A percentile compares a stretch with the other conserved stretches of the same genome.
Evolutionary conservation across 306 rosid genomes (phyloP).

Genomic region (Neltuma alba): DNA sequence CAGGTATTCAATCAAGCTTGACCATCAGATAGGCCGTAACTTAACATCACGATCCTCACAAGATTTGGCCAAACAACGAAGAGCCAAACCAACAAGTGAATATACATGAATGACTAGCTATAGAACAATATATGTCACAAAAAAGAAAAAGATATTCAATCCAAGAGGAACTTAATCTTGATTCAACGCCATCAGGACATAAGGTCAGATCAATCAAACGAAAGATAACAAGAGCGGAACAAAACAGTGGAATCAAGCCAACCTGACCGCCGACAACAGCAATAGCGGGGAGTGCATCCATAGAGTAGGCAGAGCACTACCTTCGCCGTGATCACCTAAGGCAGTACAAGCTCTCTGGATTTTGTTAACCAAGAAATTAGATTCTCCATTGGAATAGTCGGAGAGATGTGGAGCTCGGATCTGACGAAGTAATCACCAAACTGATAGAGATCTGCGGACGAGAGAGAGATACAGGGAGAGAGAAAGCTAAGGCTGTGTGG

Average conservation of each 20-base stretch:
- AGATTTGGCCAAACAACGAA: not conserved
- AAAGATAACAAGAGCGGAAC: not conserved
- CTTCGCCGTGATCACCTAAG: constrained; percentile 94
- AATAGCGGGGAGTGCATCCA: constrained; percentile 93
- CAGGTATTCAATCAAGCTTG: not conserved
- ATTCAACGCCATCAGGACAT: not conserved
- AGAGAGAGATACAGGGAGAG: not conserved
- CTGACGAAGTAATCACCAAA: constrained; percentile 28
- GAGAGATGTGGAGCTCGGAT: constrained; percentile 49
- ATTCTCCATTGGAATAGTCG: constrained; percentile 62
- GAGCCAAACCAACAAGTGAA: not conserved
- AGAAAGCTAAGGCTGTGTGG: not conserved
- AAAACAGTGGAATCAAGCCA: constrained; percentile 35
- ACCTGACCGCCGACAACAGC: constrained; percentile 99
- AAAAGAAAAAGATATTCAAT: not conserved
- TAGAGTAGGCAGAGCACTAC: constrained; percentile 81
- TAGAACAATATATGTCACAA: not conserved
- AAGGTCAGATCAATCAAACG: not conserved
- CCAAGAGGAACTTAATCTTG: not conserved
- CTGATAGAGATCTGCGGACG: constrained; percentile 30
- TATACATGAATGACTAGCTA: not conserved
- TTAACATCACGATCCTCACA: not conserved
- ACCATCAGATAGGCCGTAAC: not conserved
- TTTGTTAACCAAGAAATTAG: constrained; percentile 87
- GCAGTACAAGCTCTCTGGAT: constrained; percentile 97